These are phyloP conservation scores for Knufia fluminis DNA, from an alignment of 2,329 filamentous ascomycete species.

Conservation along the genomic window DNA sequence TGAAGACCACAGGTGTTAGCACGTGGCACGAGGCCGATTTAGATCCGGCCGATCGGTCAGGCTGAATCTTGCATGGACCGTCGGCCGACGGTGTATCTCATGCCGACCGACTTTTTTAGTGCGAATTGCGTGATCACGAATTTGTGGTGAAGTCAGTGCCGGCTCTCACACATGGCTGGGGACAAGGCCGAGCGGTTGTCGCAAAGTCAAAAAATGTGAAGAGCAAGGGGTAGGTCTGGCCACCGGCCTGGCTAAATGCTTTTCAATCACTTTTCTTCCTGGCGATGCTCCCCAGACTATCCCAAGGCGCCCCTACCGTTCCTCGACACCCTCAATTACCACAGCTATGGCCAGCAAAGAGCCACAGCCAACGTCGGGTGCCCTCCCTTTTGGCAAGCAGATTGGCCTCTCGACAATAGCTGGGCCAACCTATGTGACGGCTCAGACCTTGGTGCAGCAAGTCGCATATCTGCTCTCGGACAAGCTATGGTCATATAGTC, in stretches of 20 bases:
- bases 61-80: slow-evolving; percentile 4
- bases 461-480: slow-evolving; percentile 91
- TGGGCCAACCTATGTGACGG: slow-evolving; percentile 85
- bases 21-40: not conserved
- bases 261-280: slow-evolving; percentile 1
- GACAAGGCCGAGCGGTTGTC: not conserved
- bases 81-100: not conserved
- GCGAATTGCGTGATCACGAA: slow-evolving; percentile 10
- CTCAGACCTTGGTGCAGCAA: slow-evolving; percentile 89
- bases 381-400: slow-evolving; percentile 45
- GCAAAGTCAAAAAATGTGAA: slow-evolving; percentile 6
- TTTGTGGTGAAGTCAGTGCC: slow-evolving; percentile 3
- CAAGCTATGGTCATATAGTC: slow-evolving; percentile 95
- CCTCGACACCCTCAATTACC: not conserved
- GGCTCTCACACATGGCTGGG: not conserved
- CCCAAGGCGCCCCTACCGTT: not conserved
- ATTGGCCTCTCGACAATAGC: slow-evolving; percentile 53
- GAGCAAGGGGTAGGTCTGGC: slow-evolving; percentile 2
- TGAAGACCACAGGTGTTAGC: not conserved
- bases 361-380: slow-evolving; percentile 30
- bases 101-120: slow-evolving; percentile 1
- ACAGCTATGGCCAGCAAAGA: slow-evolving; percentile 1
- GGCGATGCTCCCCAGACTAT: not conserved
- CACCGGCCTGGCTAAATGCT: slow-evolving; percentile 4
- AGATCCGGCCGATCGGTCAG: not conserved